Percentiles rank a stretch among this genome's conserved stretches.
These are phyloP conservation scores for Fusarium cicatricum DNA, from an alignment of 2,329 filamentous ascomycete species.

Conservation along the genomic window DNA sequence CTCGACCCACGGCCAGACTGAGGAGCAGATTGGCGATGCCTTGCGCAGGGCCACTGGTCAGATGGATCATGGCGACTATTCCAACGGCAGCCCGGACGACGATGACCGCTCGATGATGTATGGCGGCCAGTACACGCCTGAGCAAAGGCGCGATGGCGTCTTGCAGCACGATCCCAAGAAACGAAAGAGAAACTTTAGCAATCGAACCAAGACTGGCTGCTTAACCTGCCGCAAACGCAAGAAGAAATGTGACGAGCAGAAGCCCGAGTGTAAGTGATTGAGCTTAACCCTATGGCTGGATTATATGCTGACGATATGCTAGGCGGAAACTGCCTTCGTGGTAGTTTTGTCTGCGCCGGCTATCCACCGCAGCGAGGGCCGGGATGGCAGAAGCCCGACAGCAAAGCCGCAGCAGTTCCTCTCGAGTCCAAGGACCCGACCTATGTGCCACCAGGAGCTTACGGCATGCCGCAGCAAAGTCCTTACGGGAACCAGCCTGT, in stretches of 20 bases:
- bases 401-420: constrained; percentile 72
- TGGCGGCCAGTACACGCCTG: constrained; percentile 54
- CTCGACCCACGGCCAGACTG: constrained; percentile 55
- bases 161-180: constrained; percentile 72
- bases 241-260: constrained; percentile 97
- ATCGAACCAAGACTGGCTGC: constrained; percentile 94
- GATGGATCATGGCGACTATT: constrained; percentile 59
- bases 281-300: not conserved
- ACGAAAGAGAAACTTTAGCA: constrained; percentile 85
- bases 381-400: constrained; percentile 78
- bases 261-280: constrained; percentile 81
- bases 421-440: constrained; percentile 83
- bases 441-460: constrained; percentile 68
- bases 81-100: constrained; percentile 62
- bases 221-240: constrained; percentile 91
- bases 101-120: constrained; percentile 59
- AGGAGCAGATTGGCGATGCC: constrained; percentile 59
- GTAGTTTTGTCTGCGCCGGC: constrained; percentile 89
- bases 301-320: constrained; percentile 20
- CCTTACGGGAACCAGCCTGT: constrained; percentile 49
- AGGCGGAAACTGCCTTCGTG: constrained; percentile 91
- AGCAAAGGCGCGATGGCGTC: constrained; percentile 57
- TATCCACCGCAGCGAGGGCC: constrained; percentile 83
- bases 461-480: constrained; percentile 64
- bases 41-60: constrained; percentile 56